These are phyloP conservation scores for Penicillium antarcticum DNA, from an alignment of 495 filamentous ascomycete species.

Conservation along the genomic window DNA sequence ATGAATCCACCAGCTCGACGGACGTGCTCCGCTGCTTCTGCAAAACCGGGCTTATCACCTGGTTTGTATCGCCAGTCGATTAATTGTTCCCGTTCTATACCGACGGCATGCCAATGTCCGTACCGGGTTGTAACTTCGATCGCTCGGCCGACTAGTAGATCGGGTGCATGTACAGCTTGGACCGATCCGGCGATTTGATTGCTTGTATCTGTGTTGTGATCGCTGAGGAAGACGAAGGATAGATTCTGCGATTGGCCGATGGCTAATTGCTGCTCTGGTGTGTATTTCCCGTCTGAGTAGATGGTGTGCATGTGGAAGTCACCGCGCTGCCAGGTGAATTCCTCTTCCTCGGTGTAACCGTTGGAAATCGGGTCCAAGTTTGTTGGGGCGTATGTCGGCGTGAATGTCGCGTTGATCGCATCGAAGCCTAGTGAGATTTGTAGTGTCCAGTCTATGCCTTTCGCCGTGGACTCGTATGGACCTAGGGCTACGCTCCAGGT, in stretches of 20 bases:
- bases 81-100: neutral
- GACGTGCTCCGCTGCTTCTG: neutral
- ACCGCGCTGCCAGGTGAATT: neutral
- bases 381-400: neutral
- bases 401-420: neutral
- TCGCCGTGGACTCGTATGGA: neutral
- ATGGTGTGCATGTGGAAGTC: conserved; percentile 5
- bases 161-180: neutral
- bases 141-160: neutral
- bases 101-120: conserved; percentile 1
- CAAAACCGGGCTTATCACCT: neutral
- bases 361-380: neutral
- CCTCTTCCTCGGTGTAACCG: neutral
- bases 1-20: neutral
- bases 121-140: conserved; percentile 1
- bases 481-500: conserved; percentile 1
- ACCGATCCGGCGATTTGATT: neutral
- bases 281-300: conserved; percentile 1
- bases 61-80: conserved; percentile 2
- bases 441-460: neutral
- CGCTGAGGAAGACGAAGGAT: conserved; percentile 1
- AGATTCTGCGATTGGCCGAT: neutral
- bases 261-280: neutral
- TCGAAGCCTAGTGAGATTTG: neutral
- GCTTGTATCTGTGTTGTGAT: conserved; percentile 4